These are phyloP conservation scores for Kodamaea laetipori DNA, from an alignment of 805 yeast genomes.

Conservation along the genomic window DNA sequence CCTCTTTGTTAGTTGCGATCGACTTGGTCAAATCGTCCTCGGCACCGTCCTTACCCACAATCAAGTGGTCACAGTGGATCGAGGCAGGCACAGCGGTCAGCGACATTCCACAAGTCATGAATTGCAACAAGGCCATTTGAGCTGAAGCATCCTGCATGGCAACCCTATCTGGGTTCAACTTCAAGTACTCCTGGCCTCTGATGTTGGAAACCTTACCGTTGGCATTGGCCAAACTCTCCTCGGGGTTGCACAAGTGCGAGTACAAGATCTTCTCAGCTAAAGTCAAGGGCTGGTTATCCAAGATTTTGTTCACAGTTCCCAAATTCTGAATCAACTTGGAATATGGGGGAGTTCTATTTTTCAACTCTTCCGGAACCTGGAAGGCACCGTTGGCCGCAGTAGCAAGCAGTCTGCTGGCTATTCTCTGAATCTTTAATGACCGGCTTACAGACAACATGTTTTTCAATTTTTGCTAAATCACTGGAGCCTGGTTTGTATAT, in stretches of 20 bases:
- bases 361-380: conserved; percentile 59
- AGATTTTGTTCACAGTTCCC: conserved; percentile 59
- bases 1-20: conserved; percentile 86
- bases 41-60: conserved; percentile 95
- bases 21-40: conserved; percentile 79
- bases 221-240: conserved; percentile 63
- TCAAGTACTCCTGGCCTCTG: conserved; percentile 88
- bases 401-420: conserved; percentile 18
- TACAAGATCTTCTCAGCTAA: conserved; percentile 93
- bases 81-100: conserved; percentile 91
- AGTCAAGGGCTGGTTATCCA: conserved; percentile 76
- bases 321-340: conserved; percentile 69
- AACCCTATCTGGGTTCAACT: conserved; percentile 94
- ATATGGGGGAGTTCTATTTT: conserved; percentile 85
- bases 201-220: conserved; percentile 52
- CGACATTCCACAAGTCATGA: conserved; percentile 94
- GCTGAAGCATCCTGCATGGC: conserved; percentile 99
- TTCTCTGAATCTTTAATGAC: background rate
- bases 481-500: conserved; percentile 1
- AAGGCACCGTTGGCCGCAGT: conserved; percentile 35
- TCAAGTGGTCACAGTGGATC: conserved; percentile 97
- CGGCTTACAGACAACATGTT: conserved; percentile 11
- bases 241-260: conserved; percentile 89
- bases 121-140: conserved; percentile 97
- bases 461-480: background rate